Base-by-base conservation (phyloP, 805 yeast species). In the Helenozyma rhizophorensis region DNA sequence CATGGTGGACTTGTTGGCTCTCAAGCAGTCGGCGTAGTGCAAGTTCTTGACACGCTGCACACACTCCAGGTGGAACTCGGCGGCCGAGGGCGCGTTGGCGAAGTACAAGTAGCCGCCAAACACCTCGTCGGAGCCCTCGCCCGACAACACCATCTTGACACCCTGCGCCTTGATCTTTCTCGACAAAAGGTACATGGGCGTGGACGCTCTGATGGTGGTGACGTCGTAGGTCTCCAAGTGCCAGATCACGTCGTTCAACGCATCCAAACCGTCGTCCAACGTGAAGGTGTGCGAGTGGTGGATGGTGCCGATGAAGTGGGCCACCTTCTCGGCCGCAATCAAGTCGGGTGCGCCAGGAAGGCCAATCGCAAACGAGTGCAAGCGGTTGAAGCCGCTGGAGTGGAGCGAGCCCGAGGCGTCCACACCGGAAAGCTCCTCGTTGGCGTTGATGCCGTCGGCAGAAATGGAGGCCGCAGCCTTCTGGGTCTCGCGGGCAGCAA, bases 1-100 rank as follows among this genome's bases (percentile, higher is more conserved):
- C 96, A 93, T 86, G 39, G 99, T 93, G 21, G 97, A 89, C 70
- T 93, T 93, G 84, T 93, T 93, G 46, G 99, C 99, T 67, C 99
- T 83, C 60, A 93, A 71, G 72, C 97, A 90, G 71, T 93, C 99
- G 42, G 97, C 87, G 50, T 80, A 80, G 66, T 93, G 96, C 67
- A 93, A 75, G 90, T 93, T 89, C 75, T 93, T 87, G 52, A 93
- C 97, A 64, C 99, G 78, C 70, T 83, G 74, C 43, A 93, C 96
- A 67, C 94, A 84, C 71, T 93, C 99, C 42, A 78, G 70, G 68
- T 93, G 97, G 88, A 93, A 93, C 53, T 87, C 98, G 36, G 70
- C 71, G 33, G 96, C 82, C 39, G 83, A 71, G 50, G 99, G 99
- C 32, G 99, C 99, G 57, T 84, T 79, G 32, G 96, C 97, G 56